phyloP scores from a whole-genome alignment of 2,329 filamentous ascomycete genomes.

The Dothidotthia symphoricarpi region DNA sequence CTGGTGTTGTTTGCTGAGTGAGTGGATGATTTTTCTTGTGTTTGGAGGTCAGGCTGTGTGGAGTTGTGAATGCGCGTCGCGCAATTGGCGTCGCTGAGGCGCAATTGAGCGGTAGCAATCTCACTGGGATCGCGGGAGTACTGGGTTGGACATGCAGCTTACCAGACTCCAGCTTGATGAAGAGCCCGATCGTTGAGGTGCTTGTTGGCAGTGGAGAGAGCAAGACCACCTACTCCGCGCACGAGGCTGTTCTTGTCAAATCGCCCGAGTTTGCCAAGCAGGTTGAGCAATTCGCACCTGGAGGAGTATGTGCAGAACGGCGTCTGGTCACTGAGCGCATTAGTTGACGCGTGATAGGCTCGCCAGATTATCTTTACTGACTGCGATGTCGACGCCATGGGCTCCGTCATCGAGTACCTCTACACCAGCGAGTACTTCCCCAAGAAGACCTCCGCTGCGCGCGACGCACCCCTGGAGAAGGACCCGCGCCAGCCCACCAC shows the following conservation, averaged over 20 bases:
- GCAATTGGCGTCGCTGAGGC: too few relatives aligned
- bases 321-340: too few relatives aligned
- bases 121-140: too few relatives aligned
- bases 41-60: too few relatives aligned
- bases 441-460: slow-evolving; percentile 56
- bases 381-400: slow-evolving; percentile 70
- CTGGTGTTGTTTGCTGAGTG: slow-evolving; percentile 50
- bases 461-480: slow-evolving; percentile 65
- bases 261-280: slow-evolving; percentile 72
- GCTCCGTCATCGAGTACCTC: slow-evolving; percentile 77
- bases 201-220: slow-evolving; percentile 52
- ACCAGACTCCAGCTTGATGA: slow-evolving; percentile 43
- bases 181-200: slow-evolving; percentile 50
- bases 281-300: slow-evolving; percentile 61
- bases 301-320: slow-evolving; percentile 55
- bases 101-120: too few relatives aligned
- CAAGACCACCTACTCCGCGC: slow-evolving; percentile 68
- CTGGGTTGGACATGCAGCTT: too few relatives aligned
- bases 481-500: slow-evolving; percentile 64
- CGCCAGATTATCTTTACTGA: slow-evolving; percentile 66
- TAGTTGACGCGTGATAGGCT: slow-evolving; percentile 42
- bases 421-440: slow-evolving; percentile 90
- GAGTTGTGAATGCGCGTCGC: too few relatives aligned
- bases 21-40: slow-evolving; percentile 11
- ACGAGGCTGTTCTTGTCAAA: slow-evolving; percentile 71